phyloP scores from a whole-genome alignment of 78 protist genomes.

The Tieghemostelium lacteum region DNA sequence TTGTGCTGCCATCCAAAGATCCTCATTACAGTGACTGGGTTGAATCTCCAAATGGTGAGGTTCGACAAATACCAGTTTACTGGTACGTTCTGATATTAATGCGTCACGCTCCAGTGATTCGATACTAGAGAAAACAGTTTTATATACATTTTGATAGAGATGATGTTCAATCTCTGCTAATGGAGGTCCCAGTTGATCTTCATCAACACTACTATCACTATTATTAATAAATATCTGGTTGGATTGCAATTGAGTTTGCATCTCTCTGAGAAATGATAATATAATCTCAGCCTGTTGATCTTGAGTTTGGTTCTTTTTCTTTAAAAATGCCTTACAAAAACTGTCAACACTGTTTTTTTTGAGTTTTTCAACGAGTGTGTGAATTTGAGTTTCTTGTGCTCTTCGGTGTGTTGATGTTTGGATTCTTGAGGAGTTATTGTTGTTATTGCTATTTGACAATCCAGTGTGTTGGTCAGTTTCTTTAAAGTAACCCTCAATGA shows the following conservation, averaged over 20 bases:
- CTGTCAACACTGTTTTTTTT: conserved; percentile 48
- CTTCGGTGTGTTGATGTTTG: background rate
- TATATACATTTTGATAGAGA: conserved; percentile 54
- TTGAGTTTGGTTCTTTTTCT: conserved; percentile 35
- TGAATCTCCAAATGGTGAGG: conserved; percentile 65
- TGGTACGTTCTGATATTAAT: conserved; percentile 26
- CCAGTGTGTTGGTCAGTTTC: background rate
- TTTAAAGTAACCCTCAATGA: conserved; percentile 31
- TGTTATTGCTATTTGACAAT: background rate
- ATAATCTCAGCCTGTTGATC: conserved; percentile 57
- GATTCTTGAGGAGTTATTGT: too few relatives aligned
- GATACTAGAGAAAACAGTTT: conserved; percentile 25
- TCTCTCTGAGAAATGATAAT: conserved; percentile 63
- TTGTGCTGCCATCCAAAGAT: conserved; percentile 60
- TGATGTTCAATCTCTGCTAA: conserved; percentile 59
- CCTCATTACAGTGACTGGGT: conserved; percentile 54
- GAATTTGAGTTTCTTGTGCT: conserved; percentile 45
- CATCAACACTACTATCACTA: background rate
- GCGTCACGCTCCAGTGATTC: conserved; percentile 55
- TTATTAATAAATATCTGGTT: conserved; percentile 30
- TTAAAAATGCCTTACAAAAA: conserved; percentile 40
- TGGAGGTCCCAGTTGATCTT: conserved; percentile 27
- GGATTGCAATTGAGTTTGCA: conserved; percentile 44
- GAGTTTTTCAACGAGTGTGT: conserved; percentile 35
- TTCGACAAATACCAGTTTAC: conserved; percentile 40